Conservation (phyloP, 306 rosid genomes). For the Fragaria vesca region DNA sequence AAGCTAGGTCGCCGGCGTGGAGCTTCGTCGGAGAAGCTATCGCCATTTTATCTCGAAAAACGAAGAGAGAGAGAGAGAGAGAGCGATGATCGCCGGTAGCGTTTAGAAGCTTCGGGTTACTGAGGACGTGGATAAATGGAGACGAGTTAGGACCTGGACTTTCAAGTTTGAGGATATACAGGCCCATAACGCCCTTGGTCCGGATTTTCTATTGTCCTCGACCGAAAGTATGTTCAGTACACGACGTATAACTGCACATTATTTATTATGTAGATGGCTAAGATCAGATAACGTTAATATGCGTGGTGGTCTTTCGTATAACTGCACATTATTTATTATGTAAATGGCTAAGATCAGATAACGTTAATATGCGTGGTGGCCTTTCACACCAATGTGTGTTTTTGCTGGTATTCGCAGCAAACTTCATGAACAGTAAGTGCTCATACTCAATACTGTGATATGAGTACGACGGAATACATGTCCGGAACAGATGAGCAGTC, state of each 20-base stretch:
- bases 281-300: no score
- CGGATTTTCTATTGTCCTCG: neutral
- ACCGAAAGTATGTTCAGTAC: no score
- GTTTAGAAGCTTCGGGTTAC: neutral
- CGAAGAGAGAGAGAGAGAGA: no score
- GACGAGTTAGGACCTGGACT: neutral
- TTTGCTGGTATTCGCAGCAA: neutral
- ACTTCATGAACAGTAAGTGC: neutral
- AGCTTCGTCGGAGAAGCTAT: conserved; percentile 18
- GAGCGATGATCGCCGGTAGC: neutral
- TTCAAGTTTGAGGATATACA: neutral
- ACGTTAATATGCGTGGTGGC: no score
- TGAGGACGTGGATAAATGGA: neutral
- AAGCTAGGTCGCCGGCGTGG: conserved; percentile 20
- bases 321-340: no score
- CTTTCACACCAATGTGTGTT: no score
- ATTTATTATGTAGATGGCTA: no score
- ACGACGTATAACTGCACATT: no score
- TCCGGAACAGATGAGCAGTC: neutral
- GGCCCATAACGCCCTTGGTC: neutral
- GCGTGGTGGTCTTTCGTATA: no score
- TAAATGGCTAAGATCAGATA: no score
- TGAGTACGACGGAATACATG: neutral
- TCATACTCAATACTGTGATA: neutral
- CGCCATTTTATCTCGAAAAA: conserved; percentile 23